Conservation (phyloP, 345 rosid species). For the Salix dunnii region DNA sequence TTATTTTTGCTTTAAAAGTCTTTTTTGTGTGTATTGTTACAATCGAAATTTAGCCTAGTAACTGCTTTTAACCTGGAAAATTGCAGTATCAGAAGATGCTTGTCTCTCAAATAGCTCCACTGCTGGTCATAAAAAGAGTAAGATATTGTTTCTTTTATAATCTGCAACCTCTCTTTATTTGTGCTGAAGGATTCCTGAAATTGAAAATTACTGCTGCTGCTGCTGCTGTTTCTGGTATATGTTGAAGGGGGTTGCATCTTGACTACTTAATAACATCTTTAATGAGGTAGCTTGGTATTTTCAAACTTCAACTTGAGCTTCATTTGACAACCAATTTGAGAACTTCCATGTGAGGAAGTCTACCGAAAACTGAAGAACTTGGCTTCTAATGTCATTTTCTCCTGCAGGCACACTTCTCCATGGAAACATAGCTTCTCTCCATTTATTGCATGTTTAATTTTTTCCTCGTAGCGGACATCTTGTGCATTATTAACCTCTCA, state of each 20-base stretch:
- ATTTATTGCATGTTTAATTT: background rate
- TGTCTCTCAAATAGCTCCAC: constrained; percentile 29
- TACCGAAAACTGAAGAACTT: background rate
- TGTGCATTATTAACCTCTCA: background rate
- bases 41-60: background rate
- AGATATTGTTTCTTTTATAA: constrained; percentile 8
- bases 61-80: constrained; percentile 34
- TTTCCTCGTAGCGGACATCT: background rate
- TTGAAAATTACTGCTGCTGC: background rate
- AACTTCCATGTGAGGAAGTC: background rate
- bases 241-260: background rate
- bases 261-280: background rate
- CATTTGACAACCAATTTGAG: background rate
- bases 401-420: background rate
- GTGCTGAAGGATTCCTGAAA: background rate
- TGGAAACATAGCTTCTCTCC: background rate
- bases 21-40: background rate
- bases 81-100: constrained; percentile 23
- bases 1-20: background rate
- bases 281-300: background rate
- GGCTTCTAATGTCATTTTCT: background rate
- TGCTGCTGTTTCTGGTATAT: background rate
- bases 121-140: constrained; percentile 41
- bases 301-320: background rate
- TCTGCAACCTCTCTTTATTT: background rate